Conservation (phyloP, 495 filamentous ascomycete genomes). For the Hyphodiscus hymeniophilus region DNA sequence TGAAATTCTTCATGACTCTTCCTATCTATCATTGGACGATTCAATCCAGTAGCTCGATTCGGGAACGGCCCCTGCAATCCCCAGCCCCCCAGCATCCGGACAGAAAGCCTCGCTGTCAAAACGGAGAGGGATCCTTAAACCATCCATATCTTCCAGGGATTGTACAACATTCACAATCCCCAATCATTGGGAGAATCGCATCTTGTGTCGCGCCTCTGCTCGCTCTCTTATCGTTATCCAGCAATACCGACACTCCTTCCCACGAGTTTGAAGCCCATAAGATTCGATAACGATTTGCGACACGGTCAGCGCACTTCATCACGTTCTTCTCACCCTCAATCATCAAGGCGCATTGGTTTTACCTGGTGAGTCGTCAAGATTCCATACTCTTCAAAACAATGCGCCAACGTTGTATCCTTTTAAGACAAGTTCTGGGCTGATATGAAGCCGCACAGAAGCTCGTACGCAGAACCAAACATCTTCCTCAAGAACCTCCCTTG, state of each 20-base stretch:
- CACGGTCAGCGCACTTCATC: too few species aligned
- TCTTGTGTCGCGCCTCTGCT: neutral
- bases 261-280: neutral
- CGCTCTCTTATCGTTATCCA: neutral
- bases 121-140: neutral
- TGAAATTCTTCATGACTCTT: too few species aligned
- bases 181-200: neutral
- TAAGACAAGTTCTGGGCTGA: too few species aligned
- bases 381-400: too few species aligned
- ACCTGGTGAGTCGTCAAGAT: too few species aligned
- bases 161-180: neutral
- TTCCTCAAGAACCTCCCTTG: too few species aligned
- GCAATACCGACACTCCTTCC: neutral
- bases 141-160: neutral
- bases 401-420: too few species aligned
- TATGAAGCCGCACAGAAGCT: too few species aligned
- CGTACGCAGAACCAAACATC: too few species aligned
- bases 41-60: neutral
- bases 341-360: too few species aligned
- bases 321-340: too few species aligned
- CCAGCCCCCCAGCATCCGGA: neutral
- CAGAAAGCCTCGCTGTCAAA: neutral
- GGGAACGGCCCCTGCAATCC: neutral
- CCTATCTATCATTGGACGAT: too few species aligned
- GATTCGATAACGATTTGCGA: neutral